Percentiles rank a stretch among this genome's conserved stretches.
These are phyloP conservation scores for Ophiocordyceps unilateralis DNA, from an alignment of 2,329 filamentous ascomycete species.

Conservation along the genomic window DNA sequence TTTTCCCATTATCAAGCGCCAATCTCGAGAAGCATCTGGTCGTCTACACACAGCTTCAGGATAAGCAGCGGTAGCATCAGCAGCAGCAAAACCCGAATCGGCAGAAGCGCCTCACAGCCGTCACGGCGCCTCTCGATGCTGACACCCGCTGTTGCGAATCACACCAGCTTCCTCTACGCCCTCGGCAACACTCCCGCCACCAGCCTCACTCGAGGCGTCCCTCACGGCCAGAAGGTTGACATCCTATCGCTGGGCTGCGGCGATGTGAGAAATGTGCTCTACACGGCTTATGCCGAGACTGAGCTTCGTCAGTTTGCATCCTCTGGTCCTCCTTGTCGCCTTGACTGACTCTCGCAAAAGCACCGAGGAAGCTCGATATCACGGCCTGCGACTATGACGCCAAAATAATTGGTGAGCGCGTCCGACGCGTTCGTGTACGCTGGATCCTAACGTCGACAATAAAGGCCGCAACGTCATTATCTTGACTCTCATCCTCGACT, in stretches of 20 bases:
- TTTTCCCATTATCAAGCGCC: too few species aligned
- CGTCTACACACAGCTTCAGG: too few species aligned
- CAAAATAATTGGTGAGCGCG: constrained; percentile 27
- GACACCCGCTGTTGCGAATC: constrained; percentile 16
- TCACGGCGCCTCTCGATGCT: constrained; percentile 13
- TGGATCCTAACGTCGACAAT: background rate
- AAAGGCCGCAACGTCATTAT: constrained; percentile 38
- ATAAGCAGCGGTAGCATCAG: too few species aligned
- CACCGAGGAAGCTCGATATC: constrained; percentile 27
- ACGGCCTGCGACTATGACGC: constrained; percentile 38
- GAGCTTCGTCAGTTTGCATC: constrained; percentile 15
- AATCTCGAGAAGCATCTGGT: too few species aligned
- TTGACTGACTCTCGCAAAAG: constrained; percentile 11
- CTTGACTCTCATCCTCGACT: constrained; percentile 31
- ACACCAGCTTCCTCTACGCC: constrained; percentile 22
- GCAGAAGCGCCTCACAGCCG: background rate
- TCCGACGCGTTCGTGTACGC: background rate
- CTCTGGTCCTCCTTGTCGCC: background rate
- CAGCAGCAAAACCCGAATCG: constrained; percentile 24
- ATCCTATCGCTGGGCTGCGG: constrained; percentile 38
- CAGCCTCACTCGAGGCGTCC: constrained; percentile 27
- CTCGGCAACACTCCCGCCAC: constrained; percentile 37
- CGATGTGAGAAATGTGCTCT: constrained; percentile 39
- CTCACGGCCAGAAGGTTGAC: constrained; percentile 29
- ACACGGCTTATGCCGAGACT: constrained; percentile 27